Evolutionary conservation across 2,329 filamentous ascomycete genomes (phyloP).

Genomic region (Scytalidium lignicola): DNA sequence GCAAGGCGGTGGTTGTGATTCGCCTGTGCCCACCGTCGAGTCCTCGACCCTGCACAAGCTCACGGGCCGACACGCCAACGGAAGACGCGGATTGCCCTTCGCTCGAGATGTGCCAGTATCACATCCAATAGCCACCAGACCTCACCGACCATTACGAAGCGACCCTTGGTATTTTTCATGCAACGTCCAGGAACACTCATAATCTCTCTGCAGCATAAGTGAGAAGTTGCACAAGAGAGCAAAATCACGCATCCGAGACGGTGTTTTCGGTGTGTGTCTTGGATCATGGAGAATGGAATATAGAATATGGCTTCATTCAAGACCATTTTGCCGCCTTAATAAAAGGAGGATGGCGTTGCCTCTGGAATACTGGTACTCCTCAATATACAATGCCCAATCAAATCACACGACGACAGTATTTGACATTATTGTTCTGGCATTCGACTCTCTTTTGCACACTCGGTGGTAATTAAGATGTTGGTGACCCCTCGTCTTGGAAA

Average conservation of each 20-base stretch:
- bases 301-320: no score
- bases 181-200: neutral
- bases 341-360: no score
- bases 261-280: neutral
- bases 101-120: constrained; percentile 2
- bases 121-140: neutral
- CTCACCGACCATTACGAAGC: neutral
- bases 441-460: no score
- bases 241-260: neutral
- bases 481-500: no score
- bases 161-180: no score
- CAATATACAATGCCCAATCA: no score
- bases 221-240: neutral
- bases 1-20: constrained; percentile 20
- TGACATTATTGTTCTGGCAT: no score
- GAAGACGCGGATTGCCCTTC: constrained; percentile 4
- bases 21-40: constrained; percentile 11
- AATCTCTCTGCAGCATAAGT: neutral
- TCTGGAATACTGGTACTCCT: no score
- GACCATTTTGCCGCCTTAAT: no score
- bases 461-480: no score
- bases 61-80: constrained; percentile 16
- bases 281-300: neutral
- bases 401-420: no score
- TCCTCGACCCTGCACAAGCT: constrained; percentile 8